These are phyloP conservation scores for Pichia sp. DNA, from an alignment of 1,139 yeast genomes.

Conservation along the genomic window DNA sequence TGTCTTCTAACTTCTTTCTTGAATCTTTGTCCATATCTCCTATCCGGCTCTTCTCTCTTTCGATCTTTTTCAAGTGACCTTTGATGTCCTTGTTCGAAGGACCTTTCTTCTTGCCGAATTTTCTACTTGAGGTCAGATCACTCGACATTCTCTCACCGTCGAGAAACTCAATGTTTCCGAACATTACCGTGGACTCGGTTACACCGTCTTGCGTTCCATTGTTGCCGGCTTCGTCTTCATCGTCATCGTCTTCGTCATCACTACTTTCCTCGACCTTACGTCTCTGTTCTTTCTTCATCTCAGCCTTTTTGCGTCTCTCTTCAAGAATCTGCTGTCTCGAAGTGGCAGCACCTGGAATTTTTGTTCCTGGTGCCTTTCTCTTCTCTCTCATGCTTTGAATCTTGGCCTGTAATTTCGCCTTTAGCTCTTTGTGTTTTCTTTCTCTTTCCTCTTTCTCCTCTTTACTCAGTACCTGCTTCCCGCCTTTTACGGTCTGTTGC, in stretches of 20 bases:
- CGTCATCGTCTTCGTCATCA: conserved; percentile 26
- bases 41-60: conserved; percentile 65
- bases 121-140: conserved; percentile 62
- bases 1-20: conserved; percentile 56
- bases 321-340: conserved; percentile 73
- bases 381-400: conserved; percentile 68
- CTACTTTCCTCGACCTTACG: conserved; percentile 36
- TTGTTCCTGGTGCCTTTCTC: conserved; percentile 90
- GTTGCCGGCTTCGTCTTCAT: conserved; percentile 33
- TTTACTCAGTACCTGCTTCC: conserved; percentile 37
- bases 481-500: conserved; percentile 18
- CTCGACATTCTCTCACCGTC: conserved; percentile 83
- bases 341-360: conserved; percentile 73
- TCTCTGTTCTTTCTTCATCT: conserved; percentile 38
- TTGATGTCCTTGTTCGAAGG: conserved; percentile 81
- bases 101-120: conserved; percentile 62
- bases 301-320: conserved; percentile 47
- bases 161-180: conserved; percentile 76
- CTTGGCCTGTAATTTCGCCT: conserved; percentile 59
- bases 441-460: conserved; percentile 49
- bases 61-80: conserved; percentile 75
- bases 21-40: conserved; percentile 61
- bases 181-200: conserved; percentile 49
- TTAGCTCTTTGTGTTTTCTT: conserved; percentile 57
- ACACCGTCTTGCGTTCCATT: conserved; percentile 41